Conservation (phyloP, 2,329 filamentous ascomycete species). For the Ceratocystis eucalypticola region DNA sequence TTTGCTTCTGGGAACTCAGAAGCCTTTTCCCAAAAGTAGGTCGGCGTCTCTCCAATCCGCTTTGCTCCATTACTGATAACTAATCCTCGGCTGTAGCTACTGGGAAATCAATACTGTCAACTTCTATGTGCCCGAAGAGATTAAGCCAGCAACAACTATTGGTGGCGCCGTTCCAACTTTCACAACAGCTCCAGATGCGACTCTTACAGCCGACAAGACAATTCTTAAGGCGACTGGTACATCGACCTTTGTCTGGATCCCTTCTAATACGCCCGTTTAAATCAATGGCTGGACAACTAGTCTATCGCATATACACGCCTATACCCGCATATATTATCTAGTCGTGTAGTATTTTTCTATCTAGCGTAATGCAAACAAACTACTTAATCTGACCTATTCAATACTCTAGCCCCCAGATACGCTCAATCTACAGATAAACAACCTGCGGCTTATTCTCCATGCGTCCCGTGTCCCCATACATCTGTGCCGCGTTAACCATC, state of each 20-base stretch:
- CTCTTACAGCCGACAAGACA: conserved; percentile 3
- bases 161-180: conserved; percentile 1
- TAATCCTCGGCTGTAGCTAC: conserved; percentile 28
- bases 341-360: background rate
- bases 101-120: conserved; percentile 45
- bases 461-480: conserved; percentile 39
- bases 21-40: conserved; percentile 15
- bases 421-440: conserved; percentile 20
- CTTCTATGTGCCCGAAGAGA: conserved; percentile 27
- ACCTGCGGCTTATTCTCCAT: conserved; percentile 30
- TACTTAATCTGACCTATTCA: background rate
- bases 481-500: conserved; percentile 45
- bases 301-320: too few relatives aligned
- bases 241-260: conserved; percentile 9
- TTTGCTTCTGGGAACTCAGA: conserved; percentile 24
- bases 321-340: background rate
- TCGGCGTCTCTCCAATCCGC: background rate
- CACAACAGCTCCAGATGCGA: conserved; percentile 10
- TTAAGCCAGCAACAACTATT: conserved; percentile 8
- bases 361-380: background rate
- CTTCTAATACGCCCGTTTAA: background rate
- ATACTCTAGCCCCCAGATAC: background rate
- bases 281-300: background rate
- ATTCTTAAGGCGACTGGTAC: conserved; percentile 10
- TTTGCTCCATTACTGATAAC: background rate